phyloP scores from a whole-genome alignment of 2,329 filamentous ascomycete species.

The Biscogniauxia marginata region DNA sequence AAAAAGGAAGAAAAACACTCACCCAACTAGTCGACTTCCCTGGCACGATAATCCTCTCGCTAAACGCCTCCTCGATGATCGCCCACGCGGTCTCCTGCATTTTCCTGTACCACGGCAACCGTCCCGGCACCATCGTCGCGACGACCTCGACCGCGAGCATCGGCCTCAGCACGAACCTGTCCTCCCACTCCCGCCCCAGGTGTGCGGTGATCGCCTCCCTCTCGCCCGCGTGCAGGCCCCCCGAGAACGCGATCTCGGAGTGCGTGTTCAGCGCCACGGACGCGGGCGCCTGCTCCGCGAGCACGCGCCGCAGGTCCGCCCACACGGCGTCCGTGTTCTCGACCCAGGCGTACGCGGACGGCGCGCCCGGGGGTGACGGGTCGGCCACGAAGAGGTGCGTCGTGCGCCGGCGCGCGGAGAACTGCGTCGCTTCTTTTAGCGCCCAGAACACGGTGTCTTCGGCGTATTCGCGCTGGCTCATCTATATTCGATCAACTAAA shows the following conservation, averaged over 20 bases:
- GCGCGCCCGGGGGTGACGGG: slow-evolving; percentile 27
- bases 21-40: slow-evolving; percentile 41
- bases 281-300: slow-evolving; percentile 36
- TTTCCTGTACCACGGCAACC: slow-evolving; percentile 42
- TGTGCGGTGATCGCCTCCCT: slow-evolving; percentile 33
- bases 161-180: slow-evolving; percentile 40
- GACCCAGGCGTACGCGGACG: slow-evolving; percentile 41
- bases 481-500: slow-evolving; percentile 31
- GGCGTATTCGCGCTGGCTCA: slow-evolving; percentile 51
- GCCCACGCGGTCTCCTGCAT: slow-evolving; percentile 53
- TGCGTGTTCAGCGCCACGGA: slow-evolving; percentile 46
- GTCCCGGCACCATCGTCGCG: slow-evolving; percentile 41
- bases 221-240: slow-evolving; percentile 49
- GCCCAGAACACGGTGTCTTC: slow-evolving; percentile 53
- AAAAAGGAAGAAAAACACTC: slow-evolving; percentile 8
- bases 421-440: slow-evolving; percentile 44
- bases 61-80: slow-evolving; percentile 46
- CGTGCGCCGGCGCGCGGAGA: slow-evolving; percentile 49
- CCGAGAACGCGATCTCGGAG: slow-evolving; percentile 44
- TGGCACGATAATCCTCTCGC: slow-evolving; percentile 41
- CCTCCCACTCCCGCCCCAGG: slow-evolving; percentile 39
- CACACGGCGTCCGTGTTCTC: slow-evolving; percentile 47
- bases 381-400: slow-evolving; percentile 49
- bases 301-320: slow-evolving; percentile 37
- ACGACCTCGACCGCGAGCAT: slow-evolving; percentile 47